Evolutionary conservation across 495 filamentous ascomycete genomes (phyloP).

Genomic region (Penicillium lividum): DNA sequence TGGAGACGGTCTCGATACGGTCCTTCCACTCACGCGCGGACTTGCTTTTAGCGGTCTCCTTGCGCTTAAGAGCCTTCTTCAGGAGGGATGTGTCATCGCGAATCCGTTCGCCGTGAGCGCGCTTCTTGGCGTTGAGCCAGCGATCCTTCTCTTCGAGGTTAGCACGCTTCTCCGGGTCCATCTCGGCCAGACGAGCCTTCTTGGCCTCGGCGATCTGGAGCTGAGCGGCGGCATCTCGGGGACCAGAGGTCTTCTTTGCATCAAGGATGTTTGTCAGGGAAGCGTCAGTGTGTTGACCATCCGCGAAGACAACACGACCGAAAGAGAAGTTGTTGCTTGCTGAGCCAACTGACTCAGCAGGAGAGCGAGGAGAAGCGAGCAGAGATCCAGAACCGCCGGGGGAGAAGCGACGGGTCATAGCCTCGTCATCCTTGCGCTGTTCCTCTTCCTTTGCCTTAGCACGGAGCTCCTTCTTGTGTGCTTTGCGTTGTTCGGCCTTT

Average conservation of each 20-base stretch:
- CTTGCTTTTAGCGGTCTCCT: conserved; percentile 86
- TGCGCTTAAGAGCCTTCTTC: conserved; percentile 93
- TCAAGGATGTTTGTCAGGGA: conserved; percentile 62
- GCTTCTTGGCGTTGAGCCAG: conserved; percentile 89
- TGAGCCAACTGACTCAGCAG: conserved; percentile 41
- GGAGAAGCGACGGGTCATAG: conserved; percentile 58
- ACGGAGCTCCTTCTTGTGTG: conserved; percentile 81
- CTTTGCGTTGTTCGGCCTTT: conserved; percentile 81
- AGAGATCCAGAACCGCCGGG: conserved; percentile 56
- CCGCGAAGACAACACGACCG: conserved; percentile 80
- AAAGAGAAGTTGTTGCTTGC: conserved; percentile 75
- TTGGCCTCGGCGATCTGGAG: conserved; percentile 68
- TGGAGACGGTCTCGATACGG: conserved; percentile 70
- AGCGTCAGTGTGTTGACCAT: conserved; percentile 75
- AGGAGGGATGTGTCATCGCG: conserved; percentile 83
- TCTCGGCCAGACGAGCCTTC: conserved; percentile 67
- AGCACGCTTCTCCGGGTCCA: conserved; percentile 75
- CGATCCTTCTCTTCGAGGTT: conserved; percentile 89
- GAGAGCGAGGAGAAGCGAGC: conserved; percentile 54
- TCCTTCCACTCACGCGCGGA: conserved; percentile 89
- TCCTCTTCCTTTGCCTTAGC: conserved; percentile 75
- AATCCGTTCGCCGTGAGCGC: conserved; percentile 88
- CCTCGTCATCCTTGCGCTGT: conserved; percentile 65
- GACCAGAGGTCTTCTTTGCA: conserved; percentile 65
- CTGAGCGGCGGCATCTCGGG: conserved; percentile 76